Conservation (phyloP, 495 filamentous ascomycete genomes). For the Hypoxylon trugodes region DNA sequence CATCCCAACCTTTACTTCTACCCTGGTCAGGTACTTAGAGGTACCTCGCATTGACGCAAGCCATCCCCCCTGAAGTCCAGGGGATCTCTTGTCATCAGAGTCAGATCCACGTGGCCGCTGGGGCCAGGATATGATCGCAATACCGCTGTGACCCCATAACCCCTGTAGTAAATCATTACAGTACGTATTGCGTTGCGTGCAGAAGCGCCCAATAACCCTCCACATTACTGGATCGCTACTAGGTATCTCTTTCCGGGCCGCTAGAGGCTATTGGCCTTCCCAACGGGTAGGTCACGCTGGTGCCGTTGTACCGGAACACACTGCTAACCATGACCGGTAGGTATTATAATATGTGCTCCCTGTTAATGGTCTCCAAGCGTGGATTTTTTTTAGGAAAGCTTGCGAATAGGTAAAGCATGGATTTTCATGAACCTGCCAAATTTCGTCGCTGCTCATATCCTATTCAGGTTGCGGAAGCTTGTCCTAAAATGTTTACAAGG, state of each 20-base stretch:
- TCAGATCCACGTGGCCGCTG: constrained; percentile 55
- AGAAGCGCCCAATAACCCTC: constrained; percentile 28
- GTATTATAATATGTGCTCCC: constrained; percentile 11
- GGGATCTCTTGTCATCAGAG: constrained; percentile 42
- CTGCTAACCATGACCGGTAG: constrained; percentile 28
- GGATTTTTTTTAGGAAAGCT: neutral
- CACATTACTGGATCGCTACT: constrained; percentile 24
- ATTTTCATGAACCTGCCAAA: neutral
- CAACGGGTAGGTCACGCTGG: constrained; percentile 22
- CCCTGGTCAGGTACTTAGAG: constrained; percentile 38
- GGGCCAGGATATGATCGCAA: constrained; percentile 51
- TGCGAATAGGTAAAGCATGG: constrained; percentile 19
- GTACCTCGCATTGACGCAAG: constrained; percentile 39
- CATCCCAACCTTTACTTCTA: neutral
- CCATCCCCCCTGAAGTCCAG: constrained; percentile 39
- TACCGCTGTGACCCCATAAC: constrained; percentile 44
- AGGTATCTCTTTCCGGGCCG: constrained; percentile 28
- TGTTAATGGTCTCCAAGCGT: constrained; percentile 5
- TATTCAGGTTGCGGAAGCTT: constrained; percentile 15
- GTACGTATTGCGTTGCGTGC: constrained; percentile 33
- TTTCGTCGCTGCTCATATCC: constrained; percentile 7
- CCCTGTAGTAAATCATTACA: constrained; percentile 40
- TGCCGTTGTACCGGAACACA: constrained; percentile 32
- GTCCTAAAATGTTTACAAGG: constrained; percentile 11
- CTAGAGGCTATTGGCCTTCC: constrained; percentile 20